Percentiles rank a stretch among this genome's conserved stretches.
Conservation (phyloP, 306 rosid species). For the Nissolia schottii region DNA sequence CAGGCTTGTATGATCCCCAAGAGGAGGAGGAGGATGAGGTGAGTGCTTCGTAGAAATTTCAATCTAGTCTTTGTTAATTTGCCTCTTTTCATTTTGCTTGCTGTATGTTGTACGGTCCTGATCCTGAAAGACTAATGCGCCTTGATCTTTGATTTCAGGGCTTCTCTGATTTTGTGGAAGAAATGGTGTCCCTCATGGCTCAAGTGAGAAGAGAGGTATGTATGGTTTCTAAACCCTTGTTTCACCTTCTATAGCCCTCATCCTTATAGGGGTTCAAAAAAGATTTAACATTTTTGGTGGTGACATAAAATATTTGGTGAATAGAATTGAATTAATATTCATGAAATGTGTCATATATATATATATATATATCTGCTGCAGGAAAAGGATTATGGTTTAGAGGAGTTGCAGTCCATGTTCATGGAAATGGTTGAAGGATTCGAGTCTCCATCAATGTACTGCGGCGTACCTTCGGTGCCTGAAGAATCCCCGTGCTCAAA, state of each 20-base stretch:
- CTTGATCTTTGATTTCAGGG: slow-evolving; percentile 40
- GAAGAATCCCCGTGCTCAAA: slow-evolving; percentile 35
- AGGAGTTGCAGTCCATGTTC: slow-evolving; percentile 61
- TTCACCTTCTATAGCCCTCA: neutral
- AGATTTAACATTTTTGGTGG: neutral
- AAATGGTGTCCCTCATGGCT: slow-evolving; percentile 68
- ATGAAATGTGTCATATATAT: neutral
- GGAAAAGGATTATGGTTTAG: slow-evolving; percentile 45
- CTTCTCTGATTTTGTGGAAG: slow-evolving; percentile 61
- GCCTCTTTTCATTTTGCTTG: neutral
- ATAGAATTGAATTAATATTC: neutral
- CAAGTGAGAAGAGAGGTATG: slow-evolving; percentile 67
- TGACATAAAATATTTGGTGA: neutral
- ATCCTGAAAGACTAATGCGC: neutral
- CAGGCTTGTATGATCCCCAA: slow-evolving; percentile 57
- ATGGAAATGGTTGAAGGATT: slow-evolving; percentile 67
- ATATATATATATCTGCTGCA: too few species aligned
- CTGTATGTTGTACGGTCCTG: neutral
- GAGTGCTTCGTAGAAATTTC: neutral
- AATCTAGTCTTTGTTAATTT: neutral
- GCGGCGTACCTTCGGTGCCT: slow-evolving; percentile 17
- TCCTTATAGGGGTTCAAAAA: neutral
- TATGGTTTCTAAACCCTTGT: neutral
- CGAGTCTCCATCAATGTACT: slow-evolving; percentile 28
- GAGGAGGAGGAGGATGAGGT: slow-evolving; percentile 76